These are phyloP conservation scores for Clarkia xantiana DNA, from an alignment of 345 rosid genomes.

Conservation along the genomic window DNA sequence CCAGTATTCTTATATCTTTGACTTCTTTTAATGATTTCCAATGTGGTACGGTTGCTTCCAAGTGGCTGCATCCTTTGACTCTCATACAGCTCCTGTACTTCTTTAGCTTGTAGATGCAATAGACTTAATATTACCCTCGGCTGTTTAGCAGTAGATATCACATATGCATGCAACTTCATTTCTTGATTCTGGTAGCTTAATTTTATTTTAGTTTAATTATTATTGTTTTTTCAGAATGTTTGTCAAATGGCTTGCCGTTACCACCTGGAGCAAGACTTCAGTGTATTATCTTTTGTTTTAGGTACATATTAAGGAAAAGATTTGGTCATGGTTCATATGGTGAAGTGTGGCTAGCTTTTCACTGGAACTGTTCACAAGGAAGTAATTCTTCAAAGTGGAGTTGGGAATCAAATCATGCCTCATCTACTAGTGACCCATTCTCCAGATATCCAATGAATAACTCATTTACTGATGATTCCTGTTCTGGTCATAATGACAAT, in stretches of 20 bases:
- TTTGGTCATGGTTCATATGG: slow-evolving; percentile 91
- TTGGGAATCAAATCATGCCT: slow-evolving; percentile 22
- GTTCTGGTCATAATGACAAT: slow-evolving; percentile 27
- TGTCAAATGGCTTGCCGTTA: neutral
- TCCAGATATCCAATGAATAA: slow-evolving; percentile 19
- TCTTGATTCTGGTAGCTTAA: neutral
- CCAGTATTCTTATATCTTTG: too few species aligned
- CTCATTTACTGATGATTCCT: slow-evolving; percentile 23
- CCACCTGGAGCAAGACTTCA: slow-evolving; percentile 5
- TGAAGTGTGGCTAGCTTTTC: slow-evolving; percentile 90
- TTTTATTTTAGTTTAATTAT: neutral
- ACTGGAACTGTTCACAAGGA: slow-evolving; percentile 59
- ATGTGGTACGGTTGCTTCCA: too few species aligned
- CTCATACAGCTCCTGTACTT: too few species aligned
- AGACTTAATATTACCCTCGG: neutral
- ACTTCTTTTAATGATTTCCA: too few species aligned
- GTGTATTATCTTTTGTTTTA: slow-evolving; percentile 16
- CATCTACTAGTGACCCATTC: slow-evolving; percentile 16
- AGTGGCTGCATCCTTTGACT: too few species aligned
- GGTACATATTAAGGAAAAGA: slow-evolving; percentile 73
- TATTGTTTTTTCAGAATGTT: neutral
- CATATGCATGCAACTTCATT: neutral
- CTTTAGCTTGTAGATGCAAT: neutral
- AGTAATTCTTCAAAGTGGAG: slow-evolving; percentile 29
- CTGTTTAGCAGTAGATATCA: neutral